Evolutionary conservation across 305 asterid genomes (phyloP).

Genomic region (Ruellia speciosa): DNA sequence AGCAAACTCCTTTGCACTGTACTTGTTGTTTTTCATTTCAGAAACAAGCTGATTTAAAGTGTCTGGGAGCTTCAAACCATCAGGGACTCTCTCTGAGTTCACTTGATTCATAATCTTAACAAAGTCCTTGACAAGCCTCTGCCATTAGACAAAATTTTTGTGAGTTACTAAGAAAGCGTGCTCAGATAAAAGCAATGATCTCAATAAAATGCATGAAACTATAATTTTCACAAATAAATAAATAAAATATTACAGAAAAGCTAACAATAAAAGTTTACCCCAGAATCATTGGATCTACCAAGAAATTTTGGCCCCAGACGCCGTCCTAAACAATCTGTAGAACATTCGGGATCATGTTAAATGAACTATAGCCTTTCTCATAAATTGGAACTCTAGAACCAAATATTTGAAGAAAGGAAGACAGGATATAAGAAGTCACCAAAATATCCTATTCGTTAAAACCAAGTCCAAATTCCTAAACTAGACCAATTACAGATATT

Average conservation of each 20-base stretch:
- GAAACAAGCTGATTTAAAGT: slow-evolving; percentile 77
- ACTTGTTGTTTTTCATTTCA: slow-evolving; percentile 76
- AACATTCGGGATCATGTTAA: neutral
- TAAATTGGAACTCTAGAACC: neutral
- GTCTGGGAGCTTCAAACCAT: slow-evolving; percentile 71
- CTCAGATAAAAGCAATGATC: slow-evolving; percentile 11
- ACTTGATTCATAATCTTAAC: slow-evolving; percentile 80
- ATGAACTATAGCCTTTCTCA: neutral
- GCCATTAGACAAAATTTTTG: slow-evolving; percentile 25
- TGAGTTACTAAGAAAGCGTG: neutral
- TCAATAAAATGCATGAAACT: neutral
- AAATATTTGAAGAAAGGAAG: slow-evolving; percentile 1
- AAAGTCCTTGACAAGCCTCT: slow-evolving; percentile 79
- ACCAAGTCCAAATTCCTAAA: neutral
- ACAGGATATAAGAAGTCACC: neutral
- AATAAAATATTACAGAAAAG: slow-evolving; percentile 6
- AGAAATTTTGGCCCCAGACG: slow-evolving; percentile 88
- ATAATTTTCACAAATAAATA: neutral
- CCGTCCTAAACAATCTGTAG: slow-evolving; percentile 88
- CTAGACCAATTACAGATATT: neutral
- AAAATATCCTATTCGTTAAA: neutral
- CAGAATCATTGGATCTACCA: slow-evolving; percentile 80
- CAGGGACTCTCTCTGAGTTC: slow-evolving; percentile 76
- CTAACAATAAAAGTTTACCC: slow-evolving; percentile 37
- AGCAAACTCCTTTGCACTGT: slow-evolving; percentile 73